Evolutionary conservation across 495 filamentous ascomycete species (phyloP), one percentile per base, ranked within the genome.

Genomic region (Neurospora sp.): DNA sequence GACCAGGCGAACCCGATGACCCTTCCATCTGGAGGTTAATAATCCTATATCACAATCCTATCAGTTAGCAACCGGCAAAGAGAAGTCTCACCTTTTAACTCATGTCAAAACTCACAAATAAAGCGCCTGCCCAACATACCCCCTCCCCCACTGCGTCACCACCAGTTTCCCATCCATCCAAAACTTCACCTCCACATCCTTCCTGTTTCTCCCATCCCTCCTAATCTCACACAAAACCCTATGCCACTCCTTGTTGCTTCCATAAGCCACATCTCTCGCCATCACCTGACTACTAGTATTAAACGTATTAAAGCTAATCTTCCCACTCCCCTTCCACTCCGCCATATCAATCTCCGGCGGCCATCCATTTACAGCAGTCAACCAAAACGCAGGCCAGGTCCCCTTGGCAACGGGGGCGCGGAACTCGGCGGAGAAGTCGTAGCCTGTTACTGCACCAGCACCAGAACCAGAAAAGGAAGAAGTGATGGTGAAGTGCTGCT

Each of bases 381-480:
- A 79, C 90, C 90, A 92, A 28, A 92, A 86, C 0, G 88, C 88
- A 5, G 88, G 87, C 88, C 88, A 89, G 0, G 88, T 89, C 0
- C 88, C 88, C 69, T 80, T 80, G 0, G 80, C 79, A 1, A 84
- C 85, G 1, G 87, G 81, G 0, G 88, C 88, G 69, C 82, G 78
- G 77, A 90, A 88, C 70, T 87, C 84, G 59, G 83, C 81, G 9
- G 77, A 80, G 76, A 89, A 88, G 74, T 87, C 84, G 45, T 86
- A 86, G 0, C 86, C 87, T n/a, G 4, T 13, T 5, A 54, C 45
- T 9, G 45, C 19, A 28, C 21, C 9, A 13, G 38, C 38, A 39
- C 38, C 38, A 39, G 38, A 11, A 39, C 38, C 38, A 39, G 38
- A 11, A 39, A 9, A 39, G 38, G 45, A 31, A 31, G 48, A 59